These are phyloP conservation scores for Zymoseptoria crescenta DNA, from an alignment of 2,329 filamentous ascomycete species.

Conservation along the genomic window DNA sequence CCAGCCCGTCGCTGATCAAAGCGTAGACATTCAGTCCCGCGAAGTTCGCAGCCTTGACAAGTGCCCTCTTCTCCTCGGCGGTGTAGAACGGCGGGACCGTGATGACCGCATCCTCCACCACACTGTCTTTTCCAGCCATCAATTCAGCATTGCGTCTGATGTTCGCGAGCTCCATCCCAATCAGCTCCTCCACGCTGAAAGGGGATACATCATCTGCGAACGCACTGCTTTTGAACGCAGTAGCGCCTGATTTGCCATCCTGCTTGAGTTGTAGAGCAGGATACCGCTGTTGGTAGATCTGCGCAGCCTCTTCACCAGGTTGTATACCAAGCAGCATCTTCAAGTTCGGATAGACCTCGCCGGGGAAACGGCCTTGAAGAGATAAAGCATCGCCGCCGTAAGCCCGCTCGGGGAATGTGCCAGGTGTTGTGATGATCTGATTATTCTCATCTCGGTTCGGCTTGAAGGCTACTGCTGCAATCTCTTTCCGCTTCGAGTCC, in stretches of 20 bases:
- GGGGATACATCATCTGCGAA: conserved; percentile 58
- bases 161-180: conserved; percentile 94
- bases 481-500: conserved; percentile 94
- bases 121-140: conserved; percentile 66
- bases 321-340: conserved; percentile 78
- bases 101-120: conserved; percentile 74
- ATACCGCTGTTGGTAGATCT: conserved; percentile 66
- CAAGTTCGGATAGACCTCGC: conserved; percentile 89
- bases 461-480: conserved; percentile 87
- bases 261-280: conserved; percentile 66
- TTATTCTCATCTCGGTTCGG: conserved; percentile 55
- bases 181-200: conserved; percentile 78
- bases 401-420: conserved; percentile 69
- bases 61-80: conserved; percentile 76
- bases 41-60: conserved; percentile 75
- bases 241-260: conserved; percentile 55
- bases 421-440: conserved; percentile 44
- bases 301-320: conserved; percentile 43
- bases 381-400: conserved; percentile 91
- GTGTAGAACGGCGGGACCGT: conserved; percentile 89
- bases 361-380: conserved; percentile 76
- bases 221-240: conserved; percentile 72
- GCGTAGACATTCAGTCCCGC: conserved; percentile 80
- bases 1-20: conserved; percentile 80
- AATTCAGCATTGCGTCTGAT: conserved; percentile 81